These are phyloP conservation scores for Phaeophleospora eucalypticola DNA, from an alignment of 2,329 filamentous ascomycete species.

Conservation along the genomic window DNA sequence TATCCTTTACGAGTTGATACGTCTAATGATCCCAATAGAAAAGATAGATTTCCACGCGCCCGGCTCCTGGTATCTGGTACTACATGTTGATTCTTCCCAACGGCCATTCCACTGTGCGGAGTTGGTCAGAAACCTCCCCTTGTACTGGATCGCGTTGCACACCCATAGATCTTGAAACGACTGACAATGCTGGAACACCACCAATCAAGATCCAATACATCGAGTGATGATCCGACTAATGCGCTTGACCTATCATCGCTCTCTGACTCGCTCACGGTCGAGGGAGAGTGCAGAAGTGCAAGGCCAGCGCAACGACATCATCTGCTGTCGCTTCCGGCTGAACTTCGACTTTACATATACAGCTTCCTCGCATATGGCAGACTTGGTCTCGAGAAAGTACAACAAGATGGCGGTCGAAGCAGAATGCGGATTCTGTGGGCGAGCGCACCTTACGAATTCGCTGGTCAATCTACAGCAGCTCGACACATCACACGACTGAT, in stretches of 20 bases:
- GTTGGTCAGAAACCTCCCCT: too few relatives aligned
- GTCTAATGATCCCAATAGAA: background rate
- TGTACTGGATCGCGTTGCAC: too few relatives aligned
- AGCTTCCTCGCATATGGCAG: background rate
- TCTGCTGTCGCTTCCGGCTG: constrained; percentile 9
- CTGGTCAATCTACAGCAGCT: background rate
- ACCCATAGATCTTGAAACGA: too few relatives aligned
- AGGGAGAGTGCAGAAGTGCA: background rate
- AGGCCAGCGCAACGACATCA: too few relatives aligned
- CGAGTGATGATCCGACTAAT: too few relatives aligned
- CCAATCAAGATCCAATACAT: background rate
- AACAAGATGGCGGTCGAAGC: background rate
- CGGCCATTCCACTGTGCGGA: too few relatives aligned
- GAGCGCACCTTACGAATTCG: background rate
- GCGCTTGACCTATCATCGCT: background rate
- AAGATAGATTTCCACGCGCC: too few relatives aligned
- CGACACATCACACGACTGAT: background rate
- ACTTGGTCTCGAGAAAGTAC: background rate
- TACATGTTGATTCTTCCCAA: too few relatives aligned
- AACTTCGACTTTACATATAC: constrained; percentile 17
- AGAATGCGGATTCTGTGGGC: constrained; percentile 1
- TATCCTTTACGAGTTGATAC: background rate
- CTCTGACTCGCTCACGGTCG: background rate
- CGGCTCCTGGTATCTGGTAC: too few relatives aligned
- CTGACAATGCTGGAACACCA: background rate